Evolutionary conservation across 1,284 basidiomycete genomes (phyloP), one percentile per base, ranked within the genome.

Genomic region (Cystobasidium slooffiae): DNA sequence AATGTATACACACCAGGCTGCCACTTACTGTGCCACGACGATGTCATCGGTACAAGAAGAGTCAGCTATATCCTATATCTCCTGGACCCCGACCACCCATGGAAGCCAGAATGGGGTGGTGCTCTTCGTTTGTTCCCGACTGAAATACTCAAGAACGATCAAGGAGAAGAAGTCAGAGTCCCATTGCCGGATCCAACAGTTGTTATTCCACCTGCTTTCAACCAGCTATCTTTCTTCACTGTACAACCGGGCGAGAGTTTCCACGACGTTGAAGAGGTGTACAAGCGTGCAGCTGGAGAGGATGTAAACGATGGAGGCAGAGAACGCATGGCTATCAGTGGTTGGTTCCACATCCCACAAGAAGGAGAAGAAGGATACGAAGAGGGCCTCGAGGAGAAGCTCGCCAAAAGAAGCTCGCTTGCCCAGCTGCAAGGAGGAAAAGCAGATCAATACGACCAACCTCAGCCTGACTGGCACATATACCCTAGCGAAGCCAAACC

Each of bases 11-110:
- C 89, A 24, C 88, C 90, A 79, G 86, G 92, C 12, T 95, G 94
- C 81, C 96, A 99, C 83, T 87, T 99, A 7, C 89, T 99, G 79
- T 92, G 95, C 81, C 94, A 97, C 85, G 95, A 97, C 88, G 96
- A 99, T 83, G 95, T 97, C 51, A 99, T 99, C 82, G 94, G 94
- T 68, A 89, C 94, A 3, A 91, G 96, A 47, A 88, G 94, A 66
- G 91, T 98, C 68, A 97, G 94, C 0, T 99, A 96, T 84, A 97
- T 99, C 82, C 90, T 98, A 66, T 99, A 99, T 84, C 91, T 98
- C 85, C 94, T 96, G 31, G 88, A 96, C 76, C 94, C 83, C 5
- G 82, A 80, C 53, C 75, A 76, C 8, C 75, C 76, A 3, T 80
- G 80, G 80, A 58, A 78, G 73, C 76, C 78, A 8, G 77, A 79